Evolutionary conservation across 208 protist species (phyloP).

Genomic region (Crithidia thermophila): DNA sequence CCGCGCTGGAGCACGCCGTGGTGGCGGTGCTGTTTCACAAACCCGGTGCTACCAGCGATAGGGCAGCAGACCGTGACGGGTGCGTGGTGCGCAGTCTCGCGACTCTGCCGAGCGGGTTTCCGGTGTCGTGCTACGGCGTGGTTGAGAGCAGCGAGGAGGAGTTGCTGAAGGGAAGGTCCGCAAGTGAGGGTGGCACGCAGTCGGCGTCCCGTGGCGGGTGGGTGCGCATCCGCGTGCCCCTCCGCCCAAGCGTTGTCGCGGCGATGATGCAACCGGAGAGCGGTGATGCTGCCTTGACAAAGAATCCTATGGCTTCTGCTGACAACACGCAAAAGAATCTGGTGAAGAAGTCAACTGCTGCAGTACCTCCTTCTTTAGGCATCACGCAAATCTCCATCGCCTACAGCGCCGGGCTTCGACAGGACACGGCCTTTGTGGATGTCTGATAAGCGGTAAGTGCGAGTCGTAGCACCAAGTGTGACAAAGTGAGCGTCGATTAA

Average conservation of each 20-base stretch:
- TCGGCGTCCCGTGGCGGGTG: conserved; percentile 7
- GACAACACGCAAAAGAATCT: too few species aligned
- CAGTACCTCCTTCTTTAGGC: neutral
- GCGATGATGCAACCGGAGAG: conserved; percentile 22
- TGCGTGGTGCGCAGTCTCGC: conserved; percentile 42
- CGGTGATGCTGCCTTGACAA: too few species aligned
- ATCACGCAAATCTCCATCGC: conserved; percentile 53
- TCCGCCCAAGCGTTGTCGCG: conserved; percentile 39
- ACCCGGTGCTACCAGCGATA: neutral
- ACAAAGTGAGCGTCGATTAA: too few species aligned
- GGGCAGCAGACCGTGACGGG: too few species aligned
- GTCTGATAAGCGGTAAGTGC: conserved; percentile 14
- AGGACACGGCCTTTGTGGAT: conserved; percentile 66
- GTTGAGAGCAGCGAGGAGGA: conserved; percentile 77
- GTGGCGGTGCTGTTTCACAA: conserved; percentile 69
- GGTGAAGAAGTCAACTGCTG: neutral
- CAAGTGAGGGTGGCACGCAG: neutral
- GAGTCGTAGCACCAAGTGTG: neutral
- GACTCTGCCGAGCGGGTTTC: conserved; percentile 53
- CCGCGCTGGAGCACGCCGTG: conserved; percentile 67
- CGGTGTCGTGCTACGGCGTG: conserved; percentile 73
- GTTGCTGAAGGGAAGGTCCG: conserved; percentile 28
- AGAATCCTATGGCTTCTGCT: too few species aligned
- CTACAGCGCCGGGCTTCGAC: conserved; percentile 45
- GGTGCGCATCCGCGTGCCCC: conserved; percentile 61